These are phyloP conservation scores for Hibiscus syriacus DNA, from an alignment of 345 rosid species.

Conservation along the genomic window DNA sequence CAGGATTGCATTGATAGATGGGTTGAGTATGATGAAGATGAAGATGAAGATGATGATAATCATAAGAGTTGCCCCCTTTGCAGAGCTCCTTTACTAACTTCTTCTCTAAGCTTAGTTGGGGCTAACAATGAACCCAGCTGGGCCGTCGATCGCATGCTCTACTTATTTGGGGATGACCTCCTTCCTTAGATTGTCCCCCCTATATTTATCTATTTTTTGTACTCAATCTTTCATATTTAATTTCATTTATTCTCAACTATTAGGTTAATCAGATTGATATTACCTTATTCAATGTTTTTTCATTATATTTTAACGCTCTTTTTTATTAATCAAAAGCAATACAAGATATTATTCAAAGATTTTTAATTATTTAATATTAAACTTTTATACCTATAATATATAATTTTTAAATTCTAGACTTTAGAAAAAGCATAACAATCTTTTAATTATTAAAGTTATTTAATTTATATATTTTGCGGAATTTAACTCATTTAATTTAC, in stretches of 20 bases:
- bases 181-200: slow-evolving; percentile 22
- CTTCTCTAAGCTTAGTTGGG: slow-evolving; percentile 30
- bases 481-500: too few relatives aligned
- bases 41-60: slow-evolving; percentile 40
- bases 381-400: too few relatives aligned
- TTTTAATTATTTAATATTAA: too few relatives aligned
- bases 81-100: slow-evolving; percentile 63
- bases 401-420: too few relatives aligned
- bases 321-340: too few relatives aligned
- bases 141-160: slow-evolving; percentile 83
- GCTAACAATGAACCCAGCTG: slow-evolving; percentile 68
- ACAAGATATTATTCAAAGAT: too few relatives aligned
- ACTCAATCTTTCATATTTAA: background rate
- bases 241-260: background rate
- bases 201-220: too few relatives aligned
- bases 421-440: too few relatives aligned
- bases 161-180: slow-evolving; percentile 86
- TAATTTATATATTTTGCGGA: too few relatives aligned
- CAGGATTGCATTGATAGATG: slow-evolving; percentile 80
- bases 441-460: too few relatives aligned
- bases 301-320: too few relatives aligned
- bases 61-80: slow-evolving; percentile 78
- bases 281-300: background rate
- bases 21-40: slow-evolving; percentile 58
- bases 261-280: background rate